phyloP scores from a whole-genome alignment of 139 green algal species.

The Chlamydomonas asymmetrica region DNA sequence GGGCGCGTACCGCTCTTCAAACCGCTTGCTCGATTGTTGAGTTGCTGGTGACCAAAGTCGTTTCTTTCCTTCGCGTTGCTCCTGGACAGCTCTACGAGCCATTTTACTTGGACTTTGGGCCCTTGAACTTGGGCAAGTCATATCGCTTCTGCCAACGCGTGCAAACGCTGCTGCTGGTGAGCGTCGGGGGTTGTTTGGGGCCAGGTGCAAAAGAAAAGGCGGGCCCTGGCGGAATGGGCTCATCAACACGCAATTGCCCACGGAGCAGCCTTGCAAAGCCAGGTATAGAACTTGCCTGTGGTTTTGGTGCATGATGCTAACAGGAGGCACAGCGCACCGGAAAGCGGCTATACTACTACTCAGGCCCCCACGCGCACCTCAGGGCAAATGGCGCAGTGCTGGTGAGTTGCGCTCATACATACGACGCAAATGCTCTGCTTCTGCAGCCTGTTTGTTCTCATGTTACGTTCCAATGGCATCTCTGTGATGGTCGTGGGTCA shows the following conservation, averaged over 20 bases:
- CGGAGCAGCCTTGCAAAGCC: too few relatives aligned
- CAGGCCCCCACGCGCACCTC: constrained; percentile 60
- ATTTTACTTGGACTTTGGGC: constrained; percentile 92
- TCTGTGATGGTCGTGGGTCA: not conserved
- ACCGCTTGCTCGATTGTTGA: not conserved
- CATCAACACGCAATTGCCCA: too few relatives aligned
- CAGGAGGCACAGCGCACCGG: constrained; percentile 59
- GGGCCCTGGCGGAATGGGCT: too few relatives aligned
- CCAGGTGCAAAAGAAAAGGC: not conserved
- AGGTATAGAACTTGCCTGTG: too few relatives aligned
- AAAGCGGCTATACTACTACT: constrained; percentile 70
- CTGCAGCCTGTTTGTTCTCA: not conserved
- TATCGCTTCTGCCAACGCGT: constrained; percentile 79
- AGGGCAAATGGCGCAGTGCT: constrained; percentile 84
- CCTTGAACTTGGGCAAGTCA: constrained; percentile 83
- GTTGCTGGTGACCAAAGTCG: not conserved
- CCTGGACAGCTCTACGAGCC: constrained; percentile 81
- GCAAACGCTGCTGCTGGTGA: constrained; percentile 64
- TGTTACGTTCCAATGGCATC: not conserved
- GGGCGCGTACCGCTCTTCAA: not conserved
- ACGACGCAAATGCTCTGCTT: not conserved
- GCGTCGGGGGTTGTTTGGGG: not conserved
- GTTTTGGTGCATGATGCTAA: not conserved
- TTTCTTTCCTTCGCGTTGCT: not conserved
- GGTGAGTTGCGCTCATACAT: constrained; percentile 55